Base-by-base conservation (phyloP, 495 filamentous ascomycete species). In the Neurospora sp. region DNA sequence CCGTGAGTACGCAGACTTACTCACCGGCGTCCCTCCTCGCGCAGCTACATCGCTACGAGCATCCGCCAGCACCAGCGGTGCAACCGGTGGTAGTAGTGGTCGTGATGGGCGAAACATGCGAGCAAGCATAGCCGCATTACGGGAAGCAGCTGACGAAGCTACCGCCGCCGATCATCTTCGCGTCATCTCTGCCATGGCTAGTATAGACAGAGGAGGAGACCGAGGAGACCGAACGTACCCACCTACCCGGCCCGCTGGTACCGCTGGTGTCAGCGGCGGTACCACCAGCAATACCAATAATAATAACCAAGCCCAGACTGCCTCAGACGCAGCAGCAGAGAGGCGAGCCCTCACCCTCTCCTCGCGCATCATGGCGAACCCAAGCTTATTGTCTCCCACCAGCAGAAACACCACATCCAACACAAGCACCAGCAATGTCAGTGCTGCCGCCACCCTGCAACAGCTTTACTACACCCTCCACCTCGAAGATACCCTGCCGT, bases 361-460 rank as follows among this genome's bases (percentile, higher is more conserved):
- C 42, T 65, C 77, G 37, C 77, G 73, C 22, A 72, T 77, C 40
- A 40, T 76, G 41, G 65, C 75, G 38, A 61, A 69, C 53, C 53
- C 53, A 65, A 75, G 70, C 27, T 73, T 74, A 18, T 31, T 74
- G 20, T 59, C 70, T 10, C 42, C 59, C 39, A 37, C 61, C 18
- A 71, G 22, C 53, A 35, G 27, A 31, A 65, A 37, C 27, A 18
- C 22, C 53, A 14, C 22, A 61, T 53, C 45, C 9, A 61, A 27
- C 53, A 61, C 53, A 1, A 59, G n/a, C 42, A 45, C 6, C 8
- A 53, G 4, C 45, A 53, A 53, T 18, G 22, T 9, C 53, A 18
- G 5, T 37, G 53, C 53, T 3, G 27, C 53, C 27, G 53, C 53
- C 53, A 65, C 27, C 10, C 31, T 65, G 14, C 53, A 37, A 4